Conservation (phyloP, 2,329 filamentous ascomycete genomes). For the Cladosporium oxysporum region DNA sequence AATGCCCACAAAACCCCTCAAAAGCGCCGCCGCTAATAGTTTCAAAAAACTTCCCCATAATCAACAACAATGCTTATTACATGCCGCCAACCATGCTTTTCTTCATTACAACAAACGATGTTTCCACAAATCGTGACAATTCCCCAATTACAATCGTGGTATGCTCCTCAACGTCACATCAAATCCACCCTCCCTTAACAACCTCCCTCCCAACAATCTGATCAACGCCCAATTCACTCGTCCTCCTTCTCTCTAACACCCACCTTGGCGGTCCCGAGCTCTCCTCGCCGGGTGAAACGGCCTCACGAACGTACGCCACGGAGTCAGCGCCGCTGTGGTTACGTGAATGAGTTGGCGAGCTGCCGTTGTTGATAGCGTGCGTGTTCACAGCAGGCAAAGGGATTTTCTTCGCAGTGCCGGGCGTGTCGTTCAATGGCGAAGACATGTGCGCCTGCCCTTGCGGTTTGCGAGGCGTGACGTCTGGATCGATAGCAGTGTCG, state of each 20-base stretch:
- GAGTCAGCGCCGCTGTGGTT: slow-evolving; percentile 62
- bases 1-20: neutral
- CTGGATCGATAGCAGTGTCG: slow-evolving; percentile 16
- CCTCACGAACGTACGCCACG: slow-evolving; percentile 63
- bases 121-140: neutral
- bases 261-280: slow-evolving; percentile 62
- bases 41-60: neutral
- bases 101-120: slow-evolving; percentile 2
- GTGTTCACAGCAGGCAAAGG: neutral
- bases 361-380: slow-evolving; percentile 1
- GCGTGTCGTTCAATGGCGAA: slow-evolving; percentile 27
- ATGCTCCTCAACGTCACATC: slow-evolving; percentile 9
- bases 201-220: slow-evolving; percentile 67
- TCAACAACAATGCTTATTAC: neutral
- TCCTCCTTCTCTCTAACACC: slow-evolving; percentile 69
- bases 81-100: slow-evolving; percentile 3
- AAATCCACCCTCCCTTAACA: slow-evolving; percentile 56
- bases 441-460: slow-evolving; percentile 5
- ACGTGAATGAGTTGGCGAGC: slow-evolving; percentile 28
- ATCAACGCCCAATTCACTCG: slow-evolving; percentile 62
- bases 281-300: slow-evolving; percentile 34
- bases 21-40: neutral
- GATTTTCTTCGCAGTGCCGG: slow-evolving; percentile 18
- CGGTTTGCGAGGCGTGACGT: slow-evolving; percentile 27
- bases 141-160: neutral